These are phyloP conservation scores for Penicillium sp. DNA, from an alignment of 2,329 filamentous ascomycete species.

Conservation along the genomic window DNA sequence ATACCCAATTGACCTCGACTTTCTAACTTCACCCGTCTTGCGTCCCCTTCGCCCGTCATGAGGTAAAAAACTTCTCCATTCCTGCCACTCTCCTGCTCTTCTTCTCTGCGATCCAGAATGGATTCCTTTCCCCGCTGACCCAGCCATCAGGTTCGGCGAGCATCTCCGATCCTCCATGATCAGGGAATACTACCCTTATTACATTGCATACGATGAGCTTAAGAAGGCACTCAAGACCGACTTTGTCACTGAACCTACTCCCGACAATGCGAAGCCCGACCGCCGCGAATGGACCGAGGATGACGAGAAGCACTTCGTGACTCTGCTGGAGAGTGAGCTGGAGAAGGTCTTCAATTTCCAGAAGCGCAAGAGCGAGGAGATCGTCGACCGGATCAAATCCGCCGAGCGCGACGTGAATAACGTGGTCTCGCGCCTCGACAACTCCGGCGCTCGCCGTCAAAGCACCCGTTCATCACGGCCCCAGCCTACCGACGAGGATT, in stretches of 20 bases:
- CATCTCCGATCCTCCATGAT: slow-evolving; percentile 94
- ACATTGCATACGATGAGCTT: slow-evolving; percentile 93
- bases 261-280: slow-evolving; percentile 44
- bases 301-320: slow-evolving; percentile 83
- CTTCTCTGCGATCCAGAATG: not conserved
- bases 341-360: slow-evolving; percentile 98
- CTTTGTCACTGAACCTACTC: slow-evolving; percentile 51
- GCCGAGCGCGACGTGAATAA: slow-evolving; percentile 86
- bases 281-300: slow-evolving; percentile 78
- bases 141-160: slow-evolving; percentile 69
- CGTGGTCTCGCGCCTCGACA: slow-evolving; percentile 69
- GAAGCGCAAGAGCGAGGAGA: slow-evolving; percentile 94
- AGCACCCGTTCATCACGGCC: slow-evolving; percentile 21
- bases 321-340: slow-evolving; percentile 80
- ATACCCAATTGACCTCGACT: slow-evolving; percentile 5
- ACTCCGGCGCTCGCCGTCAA: slow-evolving; percentile 38
- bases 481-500: slow-evolving; percentile 77
- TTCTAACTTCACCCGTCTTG: not conserved
- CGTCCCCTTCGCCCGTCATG: slow-evolving; percentile 1
- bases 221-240: slow-evolving; percentile 79
- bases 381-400: slow-evolving; percentile 79
- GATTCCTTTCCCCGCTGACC: slow-evolving; percentile 12
- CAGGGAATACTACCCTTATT: slow-evolving; percentile 96
- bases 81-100: not conserved
- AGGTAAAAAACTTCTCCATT: not conserved